Evolutionary conservation across 1,284 basidiomycete genomes (phyloP), one percentile per base, ranked within the genome.

Genomic region (Macrocybe sp.): DNA sequence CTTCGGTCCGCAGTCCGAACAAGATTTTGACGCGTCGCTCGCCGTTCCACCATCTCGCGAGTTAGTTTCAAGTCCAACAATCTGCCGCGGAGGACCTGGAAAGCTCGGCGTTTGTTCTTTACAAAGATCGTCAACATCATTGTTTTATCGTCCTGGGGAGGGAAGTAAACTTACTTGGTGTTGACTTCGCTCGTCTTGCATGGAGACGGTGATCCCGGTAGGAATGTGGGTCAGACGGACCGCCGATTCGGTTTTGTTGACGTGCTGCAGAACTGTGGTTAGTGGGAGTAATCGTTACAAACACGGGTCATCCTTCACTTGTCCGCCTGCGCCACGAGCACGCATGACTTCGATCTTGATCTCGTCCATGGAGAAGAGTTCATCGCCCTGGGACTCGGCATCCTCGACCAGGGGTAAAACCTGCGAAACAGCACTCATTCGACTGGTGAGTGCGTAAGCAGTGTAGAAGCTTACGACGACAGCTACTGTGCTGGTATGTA

Each of bases 191-290:
- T 95, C 94, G 59, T 99, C 96, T 70, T 99, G 97, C 92, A 98
- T 98, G 2, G 93, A 95, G 7, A 99, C 97, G 0, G 86, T 89
- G 48, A 98, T 90, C 0, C 95, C 94, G 1, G 93, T 92, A 0
- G 97, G 96, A 9, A 91, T 69, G 59, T 99, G 97, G 0, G 94
- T 97, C 33, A 99, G 68, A 1, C 97, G 85, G n/a, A 99, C 92
- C 1, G 97, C 97, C 0, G 94, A 97, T 67, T 99, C 97, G 0
- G 96, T 99, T 76, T 92, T 93, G 72, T 99, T 99, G 59, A 99
- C 97, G 69, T 99, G 96, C 86, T 96, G 60, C 2, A 43, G 34
- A 48, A 16, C 8, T 11, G 33, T 1, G 8, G 8, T 6, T 37
- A 35, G 53, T 30, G 57, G 52, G 39, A 49, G 41, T 12, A 12